phyloP scores from a whole-genome alignment of 345 rosid genomes.

The Pugionium cornutum region DNA sequence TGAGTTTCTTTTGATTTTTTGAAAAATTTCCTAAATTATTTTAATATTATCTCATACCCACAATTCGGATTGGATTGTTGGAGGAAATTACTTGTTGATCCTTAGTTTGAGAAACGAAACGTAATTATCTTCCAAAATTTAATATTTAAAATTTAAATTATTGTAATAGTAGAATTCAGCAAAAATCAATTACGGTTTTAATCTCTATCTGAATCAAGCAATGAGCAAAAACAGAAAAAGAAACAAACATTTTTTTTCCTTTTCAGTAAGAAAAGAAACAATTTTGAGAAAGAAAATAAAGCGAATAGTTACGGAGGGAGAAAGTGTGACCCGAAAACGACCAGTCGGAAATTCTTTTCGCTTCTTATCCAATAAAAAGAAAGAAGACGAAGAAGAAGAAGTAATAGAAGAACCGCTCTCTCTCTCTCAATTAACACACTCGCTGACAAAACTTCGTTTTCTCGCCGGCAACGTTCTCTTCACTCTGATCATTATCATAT shows the following conservation, averaged over 20 bases:
- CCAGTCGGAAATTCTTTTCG: constrained; percentile 21
- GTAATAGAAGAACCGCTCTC: constrained; percentile 20
- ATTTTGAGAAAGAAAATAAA: constrained; percentile 15
- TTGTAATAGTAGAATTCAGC: not conserved
- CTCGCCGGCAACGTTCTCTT: constrained; percentile 13
- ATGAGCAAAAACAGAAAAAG: not conserved
- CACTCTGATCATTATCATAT: constrained; percentile 4
- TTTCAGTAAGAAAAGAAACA: not conserved
- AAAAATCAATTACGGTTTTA: not conserved
- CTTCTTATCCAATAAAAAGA: constrained; percentile 31
- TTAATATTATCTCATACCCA: no score
- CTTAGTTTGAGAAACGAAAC: no score
- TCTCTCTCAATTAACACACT: not conserved
- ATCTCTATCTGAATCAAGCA: constrained; percentile 3
- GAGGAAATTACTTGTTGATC: not conserved
- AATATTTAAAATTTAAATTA: no score
- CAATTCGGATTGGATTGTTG: not conserved
- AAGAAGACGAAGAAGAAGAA: not conserved
- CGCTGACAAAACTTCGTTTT: constrained; percentile 20
- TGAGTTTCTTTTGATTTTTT: no score
- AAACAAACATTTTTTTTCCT: no score
- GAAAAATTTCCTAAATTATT: no score
- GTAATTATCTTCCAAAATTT: no score
- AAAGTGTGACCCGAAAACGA: constrained; percentile 29
- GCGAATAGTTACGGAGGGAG: constrained; percentile 26